A percentile compares a stretch with the other conserved stretches of the same genome.
Conservation (phyloP, 176 grass and related monocot genomes). For the Bolboschoenus planiculmis region DNA sequence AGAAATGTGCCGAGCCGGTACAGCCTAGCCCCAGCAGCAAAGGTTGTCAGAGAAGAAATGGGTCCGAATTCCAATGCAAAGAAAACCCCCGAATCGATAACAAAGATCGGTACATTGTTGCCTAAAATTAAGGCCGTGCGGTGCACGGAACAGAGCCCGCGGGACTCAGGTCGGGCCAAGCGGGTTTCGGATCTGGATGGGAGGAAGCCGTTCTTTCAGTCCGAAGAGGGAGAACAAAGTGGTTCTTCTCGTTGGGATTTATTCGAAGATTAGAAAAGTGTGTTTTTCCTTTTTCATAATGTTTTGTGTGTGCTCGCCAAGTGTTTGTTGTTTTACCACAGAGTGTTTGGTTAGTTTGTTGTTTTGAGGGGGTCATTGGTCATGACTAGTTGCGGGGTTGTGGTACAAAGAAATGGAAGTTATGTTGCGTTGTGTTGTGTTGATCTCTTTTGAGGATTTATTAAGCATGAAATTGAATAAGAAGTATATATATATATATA, state of each 20-base stretch:
- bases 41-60: background rate
- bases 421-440: constrained; percentile 10
- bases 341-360: background rate
- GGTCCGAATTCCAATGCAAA: background rate
- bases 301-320: background rate
- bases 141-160: constrained; percentile 40
- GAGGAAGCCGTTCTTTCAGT: constrained; percentile 46
- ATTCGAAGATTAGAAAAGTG: background rate
- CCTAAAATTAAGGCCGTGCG: constrained; percentile 63
- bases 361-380: background rate
- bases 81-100: constrained; percentile 46
- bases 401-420: constrained; percentile 5
- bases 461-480: background rate
- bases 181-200: constrained; percentile 52
- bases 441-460: background rate
- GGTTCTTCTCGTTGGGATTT: constrained; percentile 30
- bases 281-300: background rate
- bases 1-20: constrained; percentile 80
- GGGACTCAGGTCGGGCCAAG: constrained; percentile 73
- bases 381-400: background rate
- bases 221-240: constrained; percentile 1
- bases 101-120: constrained; percentile 52
- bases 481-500: background rate
- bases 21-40: constrained; percentile 40
- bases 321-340: constrained; percentile 26